These are phyloP conservation scores for Globisporangium irregulare DNA, from an alignment of 352 stramenopile species.

Conservation along the genomic window DNA sequence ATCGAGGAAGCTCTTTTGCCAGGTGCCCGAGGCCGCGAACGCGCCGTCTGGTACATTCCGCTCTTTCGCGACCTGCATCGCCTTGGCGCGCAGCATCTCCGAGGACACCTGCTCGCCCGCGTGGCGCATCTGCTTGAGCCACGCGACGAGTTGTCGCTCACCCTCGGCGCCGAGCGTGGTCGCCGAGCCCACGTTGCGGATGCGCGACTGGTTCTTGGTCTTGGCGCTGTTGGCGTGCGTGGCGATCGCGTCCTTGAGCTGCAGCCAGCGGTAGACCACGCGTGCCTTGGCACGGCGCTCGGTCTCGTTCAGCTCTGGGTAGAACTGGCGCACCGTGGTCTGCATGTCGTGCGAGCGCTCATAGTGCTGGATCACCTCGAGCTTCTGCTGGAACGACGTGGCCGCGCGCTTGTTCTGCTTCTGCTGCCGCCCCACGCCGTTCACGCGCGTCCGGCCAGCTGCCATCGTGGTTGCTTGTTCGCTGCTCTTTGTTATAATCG, in stretches of 20 bases:
- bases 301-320: conserved; percentile 11
- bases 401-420: conserved; percentile 19
- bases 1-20: conserved; percentile 17
- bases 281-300: conserved; percentile 13
- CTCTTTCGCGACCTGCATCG: conserved; percentile 10
- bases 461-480: background rate
- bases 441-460: conserved; percentile 5
- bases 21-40: conserved; percentile 13
- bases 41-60: conserved; percentile 9
- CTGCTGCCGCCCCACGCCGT: conserved; percentile 12
- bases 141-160: conserved; percentile 12
- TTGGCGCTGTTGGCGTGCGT: conserved; percentile 17
- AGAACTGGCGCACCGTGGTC: conserved; percentile 10
- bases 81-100: conserved; percentile 12
- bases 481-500: conserved; percentile 4
- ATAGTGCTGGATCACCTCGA: conserved; percentile 17
- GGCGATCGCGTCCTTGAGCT: conserved; percentile 11
- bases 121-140: background rate
- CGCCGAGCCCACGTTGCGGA: conserved; percentile 8
- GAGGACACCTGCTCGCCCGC: conserved; percentile 5
- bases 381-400: conserved; percentile 18
- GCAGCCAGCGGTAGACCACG: conserved; percentile 18
- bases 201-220: conserved; percentile 17
- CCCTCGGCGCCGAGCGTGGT: conserved; percentile 14
- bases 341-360: conserved; percentile 12